Conservation (phyloP, 192 early-diverging fungal genomes). For the Chytriomyces sp. region DNA sequence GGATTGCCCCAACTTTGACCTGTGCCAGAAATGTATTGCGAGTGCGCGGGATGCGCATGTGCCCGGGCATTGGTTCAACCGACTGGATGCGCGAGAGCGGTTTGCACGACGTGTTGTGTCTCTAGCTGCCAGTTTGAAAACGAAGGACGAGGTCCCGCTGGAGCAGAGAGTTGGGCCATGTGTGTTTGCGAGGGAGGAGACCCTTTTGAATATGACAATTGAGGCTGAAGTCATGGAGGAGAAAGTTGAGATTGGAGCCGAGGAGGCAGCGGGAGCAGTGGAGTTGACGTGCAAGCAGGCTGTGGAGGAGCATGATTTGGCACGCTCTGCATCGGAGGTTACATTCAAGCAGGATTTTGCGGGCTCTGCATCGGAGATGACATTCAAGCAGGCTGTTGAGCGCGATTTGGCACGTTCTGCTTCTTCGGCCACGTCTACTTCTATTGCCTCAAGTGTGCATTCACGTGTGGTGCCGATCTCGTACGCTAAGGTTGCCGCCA, state of each 20-base stretch:
- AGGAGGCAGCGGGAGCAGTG: background rate
- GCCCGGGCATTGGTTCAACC: conserved; percentile 32
- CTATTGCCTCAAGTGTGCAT: background rate
- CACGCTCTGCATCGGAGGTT: background rate
- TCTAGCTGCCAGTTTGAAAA: too few species aligned
- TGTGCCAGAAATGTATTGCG: conserved; percentile 28
- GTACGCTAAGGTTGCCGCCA: conserved; percentile 2
- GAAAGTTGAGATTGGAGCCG: background rate
- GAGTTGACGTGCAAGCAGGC: background rate
- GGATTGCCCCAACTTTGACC: conserved; percentile 36
- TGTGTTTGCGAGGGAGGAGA: background rate
- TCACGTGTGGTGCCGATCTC: background rate
- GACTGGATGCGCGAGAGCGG: background rate
- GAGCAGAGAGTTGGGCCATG: background rate
- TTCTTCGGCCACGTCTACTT: background rate
- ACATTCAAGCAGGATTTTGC: background rate
- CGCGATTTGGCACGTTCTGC: background rate
- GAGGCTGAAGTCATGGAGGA: background rate
- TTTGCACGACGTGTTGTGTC: background rate
- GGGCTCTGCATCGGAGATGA: background rate
- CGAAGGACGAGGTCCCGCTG: background rate
- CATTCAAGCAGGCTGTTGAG: background rate
- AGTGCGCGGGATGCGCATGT: background rate
- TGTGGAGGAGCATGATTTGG: background rate
- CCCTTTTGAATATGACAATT: too few species aligned